Evolutionary conservation across 148 eudicot species (phyloP).

Genomic region (Cornus kousa): DNA sequence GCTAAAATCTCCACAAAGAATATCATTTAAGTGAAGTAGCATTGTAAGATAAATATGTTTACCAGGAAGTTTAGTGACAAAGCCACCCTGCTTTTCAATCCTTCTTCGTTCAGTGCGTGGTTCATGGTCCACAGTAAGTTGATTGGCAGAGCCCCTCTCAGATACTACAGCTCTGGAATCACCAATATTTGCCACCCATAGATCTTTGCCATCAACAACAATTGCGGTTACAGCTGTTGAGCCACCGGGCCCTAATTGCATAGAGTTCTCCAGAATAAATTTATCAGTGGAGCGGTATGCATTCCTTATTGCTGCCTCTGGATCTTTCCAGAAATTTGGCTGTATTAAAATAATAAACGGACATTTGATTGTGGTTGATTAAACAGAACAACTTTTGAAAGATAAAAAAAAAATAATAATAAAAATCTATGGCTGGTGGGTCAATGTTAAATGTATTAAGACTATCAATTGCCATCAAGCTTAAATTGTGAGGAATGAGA

Average conservation of each 20-base stretch:
- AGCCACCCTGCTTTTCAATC: conserved; percentile 44
- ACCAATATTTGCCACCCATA: conserved; percentile 43
- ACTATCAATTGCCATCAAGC: too few relatives aligned
- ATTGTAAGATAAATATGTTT: conserved; percentile 2
- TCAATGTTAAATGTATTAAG: too few relatives aligned
- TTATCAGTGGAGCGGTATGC: conserved; percentile 34
- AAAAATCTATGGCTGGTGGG: too few relatives aligned
- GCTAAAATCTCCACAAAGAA: neutral
- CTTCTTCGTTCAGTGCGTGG: conserved; percentile 34
- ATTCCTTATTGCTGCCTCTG: conserved; percentile 30
- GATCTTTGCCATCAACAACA: conserved; percentile 37
- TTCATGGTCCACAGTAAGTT: conserved; percentile 42
- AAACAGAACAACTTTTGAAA: neutral
- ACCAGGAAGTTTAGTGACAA: conserved; percentile 41
- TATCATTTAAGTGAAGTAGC: neutral
- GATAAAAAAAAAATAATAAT: too few relatives aligned
- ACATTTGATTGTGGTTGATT: neutral
- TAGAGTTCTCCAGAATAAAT: conserved; percentile 29
- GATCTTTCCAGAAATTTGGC: conserved; percentile 38
- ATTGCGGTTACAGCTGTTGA: conserved; percentile 50
- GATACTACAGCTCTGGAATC: conserved; percentile 43
- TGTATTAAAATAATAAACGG: neutral
- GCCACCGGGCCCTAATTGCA: conserved; percentile 42
- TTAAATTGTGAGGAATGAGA: too few relatives aligned
- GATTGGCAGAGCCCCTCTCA: conserved; percentile 30